phyloP scores from a whole-genome alignment of 2,329 filamentous ascomycete species.

The Penicillium aurantiogriseum region DNA sequence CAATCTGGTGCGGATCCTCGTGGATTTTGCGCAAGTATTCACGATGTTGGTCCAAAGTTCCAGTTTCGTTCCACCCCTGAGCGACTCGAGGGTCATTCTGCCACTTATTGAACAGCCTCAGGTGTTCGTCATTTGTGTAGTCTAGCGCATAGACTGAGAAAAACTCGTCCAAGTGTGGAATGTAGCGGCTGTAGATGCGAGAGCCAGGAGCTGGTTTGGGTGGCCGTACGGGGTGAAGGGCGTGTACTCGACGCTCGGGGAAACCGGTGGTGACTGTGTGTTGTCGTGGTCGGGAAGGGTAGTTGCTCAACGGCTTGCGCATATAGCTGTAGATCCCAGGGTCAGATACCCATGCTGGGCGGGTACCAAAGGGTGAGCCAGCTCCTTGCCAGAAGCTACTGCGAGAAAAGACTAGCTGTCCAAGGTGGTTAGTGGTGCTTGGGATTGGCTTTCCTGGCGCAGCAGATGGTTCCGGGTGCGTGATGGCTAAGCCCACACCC shows the following conservation, averaged over 20 bases:
- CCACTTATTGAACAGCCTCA: conserved; percentile 72
- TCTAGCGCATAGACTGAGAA: conserved; percentile 75
- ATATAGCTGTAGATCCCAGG: conserved; percentile 28
- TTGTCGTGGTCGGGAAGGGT: conserved; percentile 27
- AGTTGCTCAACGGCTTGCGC: conserved; percentile 20
- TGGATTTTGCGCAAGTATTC: conserved; percentile 57
- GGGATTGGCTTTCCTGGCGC: conserved; percentile 38
- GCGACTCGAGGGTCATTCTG: conserved; percentile 80
- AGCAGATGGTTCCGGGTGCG: conserved; percentile 42
- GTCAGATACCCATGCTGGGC: conserved; percentile 59
- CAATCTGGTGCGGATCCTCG: conserved; percentile 68
- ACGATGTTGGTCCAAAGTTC: conserved; percentile 69
- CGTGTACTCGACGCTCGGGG: conserved; percentile 51
- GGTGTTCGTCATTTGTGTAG: conserved; percentile 61
- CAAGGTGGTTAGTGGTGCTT: conserved; percentile 33
- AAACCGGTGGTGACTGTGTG: conserved; percentile 48
- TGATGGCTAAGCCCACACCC: conserved; percentile 43
- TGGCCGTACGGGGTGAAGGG: conserved; percentile 67
- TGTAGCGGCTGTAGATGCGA: conserved; percentile 72
- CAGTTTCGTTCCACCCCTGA: conserved; percentile 75
- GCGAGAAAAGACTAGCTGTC: conserved; percentile 50
- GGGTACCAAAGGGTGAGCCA: conserved; percentile 63
- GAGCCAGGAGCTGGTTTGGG: conserved; percentile 65
- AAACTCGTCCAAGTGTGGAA: conserved; percentile 70
- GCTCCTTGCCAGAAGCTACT: conserved; percentile 67